These are phyloP conservation scores for Rhododendron ferrugineum DNA, from an alignment of 148 eudicot species.

Conservation along the genomic window DNA sequence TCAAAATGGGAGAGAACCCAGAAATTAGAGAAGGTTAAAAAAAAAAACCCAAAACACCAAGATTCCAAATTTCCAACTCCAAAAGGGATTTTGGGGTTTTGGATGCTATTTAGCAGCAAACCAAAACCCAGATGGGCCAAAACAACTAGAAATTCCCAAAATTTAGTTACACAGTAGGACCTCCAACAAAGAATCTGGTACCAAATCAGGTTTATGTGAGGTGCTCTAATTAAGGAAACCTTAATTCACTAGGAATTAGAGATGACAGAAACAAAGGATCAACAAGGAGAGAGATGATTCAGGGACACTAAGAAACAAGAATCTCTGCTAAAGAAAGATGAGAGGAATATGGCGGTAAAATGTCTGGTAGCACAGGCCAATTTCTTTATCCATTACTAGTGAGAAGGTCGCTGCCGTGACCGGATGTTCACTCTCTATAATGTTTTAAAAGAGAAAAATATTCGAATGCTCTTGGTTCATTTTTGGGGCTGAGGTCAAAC, in stretches of 20 bases:
- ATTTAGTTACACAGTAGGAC: not conserved
- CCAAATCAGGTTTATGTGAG: not conserved
- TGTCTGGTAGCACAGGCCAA: conserved; percentile 39
- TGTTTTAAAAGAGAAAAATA: not conserved
- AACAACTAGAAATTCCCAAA: conserved; percentile 16
- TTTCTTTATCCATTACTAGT: conserved; percentile 8
- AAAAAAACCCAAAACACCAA: conserved; percentile 25
- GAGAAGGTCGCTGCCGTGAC: not conserved
- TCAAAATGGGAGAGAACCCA: conserved; percentile 16
- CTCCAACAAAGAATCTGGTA: not conserved
- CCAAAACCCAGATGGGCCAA: conserved; percentile 35
- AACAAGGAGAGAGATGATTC: not conserved
- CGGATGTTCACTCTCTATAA: not conserved
- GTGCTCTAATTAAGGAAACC: not conserved
- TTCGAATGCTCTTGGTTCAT: not conserved
- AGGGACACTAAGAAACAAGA: conserved; percentile 15
- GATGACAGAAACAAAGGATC: conserved; percentile 1
- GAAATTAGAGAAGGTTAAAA: conserved; percentile 12
- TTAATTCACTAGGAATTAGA: not conserved
- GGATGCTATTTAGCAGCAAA: conserved; percentile 22
- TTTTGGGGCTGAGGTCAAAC: not conserved
- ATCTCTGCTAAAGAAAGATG: conserved; percentile 20
- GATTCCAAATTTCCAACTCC: conserved; percentile 30
- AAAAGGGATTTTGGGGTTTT: conserved; percentile 26
- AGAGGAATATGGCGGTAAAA: conserved; percentile 39